phyloP scores from a whole-genome alignment of 225 moss, liverwort and hornwort genomes.

The Straminergon stramineum region DNA sequence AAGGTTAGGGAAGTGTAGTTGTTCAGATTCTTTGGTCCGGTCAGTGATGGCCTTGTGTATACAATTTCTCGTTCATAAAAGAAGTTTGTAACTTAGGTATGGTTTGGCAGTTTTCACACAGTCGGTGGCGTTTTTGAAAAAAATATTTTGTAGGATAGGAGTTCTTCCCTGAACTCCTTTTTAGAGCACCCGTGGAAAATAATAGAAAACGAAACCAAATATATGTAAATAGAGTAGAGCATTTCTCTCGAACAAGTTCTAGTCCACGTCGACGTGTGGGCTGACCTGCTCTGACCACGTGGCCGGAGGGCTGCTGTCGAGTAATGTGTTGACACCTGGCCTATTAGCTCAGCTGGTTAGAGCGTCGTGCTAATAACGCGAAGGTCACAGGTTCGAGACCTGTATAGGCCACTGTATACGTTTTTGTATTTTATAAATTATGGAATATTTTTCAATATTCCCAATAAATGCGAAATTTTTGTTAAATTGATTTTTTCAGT shows the following conservation, averaged over 20 bases:
- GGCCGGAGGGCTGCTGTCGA: rapidly evolving
- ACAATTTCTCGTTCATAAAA: slow-evolving; percentile 27
- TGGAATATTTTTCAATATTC: neutral
- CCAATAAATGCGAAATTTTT: neutral
- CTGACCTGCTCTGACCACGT: rapidly evolving
- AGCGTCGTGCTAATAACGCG: slow-evolving; percentile 31
- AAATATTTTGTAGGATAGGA: neutral
- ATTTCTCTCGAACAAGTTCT: rapidly evolving
- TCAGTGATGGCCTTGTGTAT: slow-evolving; percentile 36
- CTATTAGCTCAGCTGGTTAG: slow-evolving; percentile 16
- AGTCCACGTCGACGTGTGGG: neutral
- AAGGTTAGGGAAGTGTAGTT: slow-evolving; percentile 13
- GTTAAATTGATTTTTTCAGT: neutral
- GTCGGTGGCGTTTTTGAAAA: neutral
- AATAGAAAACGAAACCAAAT: no score
- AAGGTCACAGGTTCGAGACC: slow-evolving; percentile 24
- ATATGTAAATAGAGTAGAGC: neutral
- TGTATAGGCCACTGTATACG: neutral
- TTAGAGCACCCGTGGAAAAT: no score
- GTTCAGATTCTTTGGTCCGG: slow-evolving; percentile 45
- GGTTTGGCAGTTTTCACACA: neutral
- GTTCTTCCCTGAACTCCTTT: neutral
- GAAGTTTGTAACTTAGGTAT: slow-evolving; percentile 16
- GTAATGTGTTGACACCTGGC: neutral
- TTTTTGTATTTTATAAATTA: neutral